These are phyloP conservation scores for Botrytis paeoniae DNA, from an alignment of 2,329 filamentous ascomycete genomes.

Conservation along the genomic window DNA sequence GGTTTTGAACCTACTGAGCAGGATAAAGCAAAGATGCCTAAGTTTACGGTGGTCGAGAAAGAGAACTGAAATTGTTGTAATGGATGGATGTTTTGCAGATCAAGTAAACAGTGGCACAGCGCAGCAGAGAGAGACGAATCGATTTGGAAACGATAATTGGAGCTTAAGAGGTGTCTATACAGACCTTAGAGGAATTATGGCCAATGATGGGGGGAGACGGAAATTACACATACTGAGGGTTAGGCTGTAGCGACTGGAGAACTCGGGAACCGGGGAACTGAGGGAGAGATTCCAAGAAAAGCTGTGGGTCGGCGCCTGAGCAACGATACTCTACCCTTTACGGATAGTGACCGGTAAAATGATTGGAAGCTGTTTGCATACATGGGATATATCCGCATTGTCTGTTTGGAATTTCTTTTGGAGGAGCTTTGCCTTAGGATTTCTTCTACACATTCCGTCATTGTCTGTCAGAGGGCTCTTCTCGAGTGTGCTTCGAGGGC, in stretches of 20 bases:
- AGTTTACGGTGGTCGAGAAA: constrained; percentile 58
- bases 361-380: background rate
- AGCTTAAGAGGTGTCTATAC: background rate
- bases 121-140: background rate
- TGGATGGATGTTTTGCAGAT: background rate
- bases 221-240: background rate
- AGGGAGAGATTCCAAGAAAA: background rate
- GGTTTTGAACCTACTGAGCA: constrained; percentile 70
- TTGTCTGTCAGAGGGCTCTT: too few relatives aligned
- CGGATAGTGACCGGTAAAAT: background rate
- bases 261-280: background rate
- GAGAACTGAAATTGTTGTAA: constrained; percentile 26
- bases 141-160: background rate
- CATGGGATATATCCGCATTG: background rate
- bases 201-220: background rate
- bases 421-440: background rate
- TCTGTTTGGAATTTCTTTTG: background rate
- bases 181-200: background rate
- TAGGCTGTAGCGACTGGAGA: background rate
- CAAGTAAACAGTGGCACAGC: background rate
- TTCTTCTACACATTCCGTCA: background rate
- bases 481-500: background rate
- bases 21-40: constrained; percentile 69
- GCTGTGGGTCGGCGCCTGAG: background rate
- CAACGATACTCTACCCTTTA: background rate